A percentile compares a stretch with the other conserved stretches of the same genome.
Conservation (phyloP, 2,329 filamentous ascomycete genomes). For the Fusarium abutilonis region DNA sequence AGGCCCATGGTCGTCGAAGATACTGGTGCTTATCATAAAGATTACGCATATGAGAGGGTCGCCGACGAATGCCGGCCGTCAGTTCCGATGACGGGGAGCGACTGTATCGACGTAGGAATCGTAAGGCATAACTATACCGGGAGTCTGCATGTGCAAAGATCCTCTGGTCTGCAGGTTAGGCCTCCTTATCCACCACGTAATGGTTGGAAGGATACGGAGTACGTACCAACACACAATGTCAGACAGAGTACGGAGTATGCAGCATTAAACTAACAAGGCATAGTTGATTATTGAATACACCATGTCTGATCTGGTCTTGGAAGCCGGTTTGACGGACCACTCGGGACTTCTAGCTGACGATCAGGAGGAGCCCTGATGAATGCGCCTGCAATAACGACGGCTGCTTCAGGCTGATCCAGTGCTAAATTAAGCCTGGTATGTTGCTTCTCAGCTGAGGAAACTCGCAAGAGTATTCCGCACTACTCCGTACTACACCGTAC, state of each 20-base stretch:
- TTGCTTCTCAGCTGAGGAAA: conserved; percentile 4
- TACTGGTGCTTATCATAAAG: background rate
- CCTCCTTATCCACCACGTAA: conserved; percentile 15
- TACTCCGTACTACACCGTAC: background rate
- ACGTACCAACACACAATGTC: conserved; percentile 12
- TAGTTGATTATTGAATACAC: conserved; percentile 19
- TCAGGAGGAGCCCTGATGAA: conserved; percentile 20
- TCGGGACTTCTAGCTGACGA: conserved; percentile 28
- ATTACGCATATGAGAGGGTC: background rate
- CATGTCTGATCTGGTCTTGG: conserved; percentile 21
- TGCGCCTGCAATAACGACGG: conserved; percentile 16
- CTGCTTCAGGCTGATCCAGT: conserved; percentile 31
- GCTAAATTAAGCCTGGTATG: conserved; percentile 15
- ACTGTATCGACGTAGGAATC: conserved; percentile 30
- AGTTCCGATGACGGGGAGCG: conserved; percentile 20
- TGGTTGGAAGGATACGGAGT: conserved; percentile 11
- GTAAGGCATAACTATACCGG: conserved; percentile 16
- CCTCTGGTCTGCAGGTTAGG: conserved; percentile 20
- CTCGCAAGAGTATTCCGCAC: background rate
- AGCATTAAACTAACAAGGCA: conserved; percentile 32
- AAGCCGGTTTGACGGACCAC: conserved; percentile 19
- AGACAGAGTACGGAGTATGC: conserved; percentile 24
- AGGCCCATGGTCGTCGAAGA: conserved; percentile 2
- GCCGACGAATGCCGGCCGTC: conserved; percentile 18
- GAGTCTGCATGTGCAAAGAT: conserved; percentile 26